Evolutionary conservation across 768 basidiomycete species (phyloP), one percentile per base, ranked within the genome.

Genomic region (Leccinellum rugosiceps): DNA sequence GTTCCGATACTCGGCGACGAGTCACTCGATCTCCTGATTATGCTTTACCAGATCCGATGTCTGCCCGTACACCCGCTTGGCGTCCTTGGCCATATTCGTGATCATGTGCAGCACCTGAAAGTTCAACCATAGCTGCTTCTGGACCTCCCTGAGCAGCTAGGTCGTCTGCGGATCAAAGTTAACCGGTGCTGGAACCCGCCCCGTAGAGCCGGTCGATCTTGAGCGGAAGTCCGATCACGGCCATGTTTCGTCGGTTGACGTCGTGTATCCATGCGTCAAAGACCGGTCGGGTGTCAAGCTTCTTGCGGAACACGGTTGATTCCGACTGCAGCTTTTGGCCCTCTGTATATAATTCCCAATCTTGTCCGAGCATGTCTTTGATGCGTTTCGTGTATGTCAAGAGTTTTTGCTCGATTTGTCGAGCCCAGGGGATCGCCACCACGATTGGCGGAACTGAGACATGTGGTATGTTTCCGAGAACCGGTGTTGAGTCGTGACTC

Each of bases 261-360:
- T 90, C 97, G 63, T 87, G 85, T 62, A 97, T 7, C 97, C 97
- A 98, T 0, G 95, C 95, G 0, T 98, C 95, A 70, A 87, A 98
- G 10, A 99, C 89, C 0, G 93, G 91, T 9, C 87, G 81, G 0
- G 95, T 17, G 7, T 8, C 15, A 11, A 35, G 17, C 35, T 35
- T 35, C 73, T 91, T 91, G 47, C 92, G 85, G 83, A 99, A 99
- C 0, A 92, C 89, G 5, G 83, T 77, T 48, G 85, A 88, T 73
- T 98, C 97, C 25, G 88, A 86, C 66, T 98, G 93, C 1, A 99
- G 87, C 66, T 94, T 95, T 74, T 97, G 94, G 6, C 96, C 97
- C 66, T 99, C 96, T n/a, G 96, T 94, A 65, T 98, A 98, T 59
- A 94, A 85, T 68, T 98, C 95, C 96, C 96, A 99, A 7, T 93